Base-by-base conservation (phyloP, 805 yeast genomes). In the Barnettozyma populi region DNA sequence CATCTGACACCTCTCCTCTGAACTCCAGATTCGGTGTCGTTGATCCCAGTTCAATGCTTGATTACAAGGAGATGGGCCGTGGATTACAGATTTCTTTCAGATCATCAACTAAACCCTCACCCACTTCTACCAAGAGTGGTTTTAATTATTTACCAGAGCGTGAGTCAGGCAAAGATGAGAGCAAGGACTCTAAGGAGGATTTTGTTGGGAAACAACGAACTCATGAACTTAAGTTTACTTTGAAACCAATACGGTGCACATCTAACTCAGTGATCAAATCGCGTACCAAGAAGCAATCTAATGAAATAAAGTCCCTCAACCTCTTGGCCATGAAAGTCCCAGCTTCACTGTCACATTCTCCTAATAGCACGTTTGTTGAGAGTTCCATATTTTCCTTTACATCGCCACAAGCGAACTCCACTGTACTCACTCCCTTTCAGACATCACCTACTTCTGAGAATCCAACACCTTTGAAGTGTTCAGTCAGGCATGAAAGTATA, bases 211-310 rank as follows among this genome's bases (percentile, higher is more conserved):
- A 39, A 32, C 19, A 34, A 24, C 29, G 39, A 38, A 37, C 7
- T 5, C 20, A 11, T n/a, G 14, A 37, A 7, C 16, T 14, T 2
- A 13, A 31, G 14, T 47, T 47, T 14, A 39, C 36, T 8, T 40
- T 54, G 32, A 56, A 48, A 41, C 60, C 60, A 14, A 49, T 54
- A 6, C 43, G 56, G 11, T 58, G 62, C 20, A 43, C 49, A 3
- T 52, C 57, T 1, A 48, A 21, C 37, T 20, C 46, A n/a, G 31
- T 25, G 8, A 16, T 24, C 23, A 21, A 19, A 18, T 5, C 36
- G n/a, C n/a, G 35, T 7, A 37, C n/a, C 25, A 48, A 38, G 36
- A 40, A 23, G 27, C 20, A 13, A 11, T 42, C 52, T 20, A 21
- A 46, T 6, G 45, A 38, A 4, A 13, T 41, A 21, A 41, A 29